Evolutionary conservation across 192 early-diverging fungal species (phyloP), one percentile per base, ranked within the genome.

Genomic region (Entomortierella parvispora): DNA sequence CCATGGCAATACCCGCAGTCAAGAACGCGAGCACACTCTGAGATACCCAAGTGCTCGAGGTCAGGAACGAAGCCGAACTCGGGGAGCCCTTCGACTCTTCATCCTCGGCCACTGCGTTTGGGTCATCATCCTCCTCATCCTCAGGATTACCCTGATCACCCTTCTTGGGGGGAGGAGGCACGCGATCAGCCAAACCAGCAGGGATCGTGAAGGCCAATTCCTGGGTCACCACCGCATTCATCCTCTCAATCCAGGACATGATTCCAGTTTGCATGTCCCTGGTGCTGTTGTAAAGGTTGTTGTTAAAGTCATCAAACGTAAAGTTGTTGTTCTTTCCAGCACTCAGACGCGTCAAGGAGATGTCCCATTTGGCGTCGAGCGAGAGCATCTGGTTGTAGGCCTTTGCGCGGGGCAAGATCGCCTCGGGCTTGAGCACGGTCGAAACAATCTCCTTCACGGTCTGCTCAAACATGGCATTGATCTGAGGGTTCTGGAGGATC

Each of bases 321-420:
- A 54, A 53, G 46, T 46, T 47, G 37, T 58, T 65, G 63, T 74
- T 49, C 15, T 37, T 65, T n/a, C 64, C 71, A 9, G 64, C 42
- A 26, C 58, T 61, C 40, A 33, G 29, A 18, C 70, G 62, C 2
- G 9, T 43, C 10, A 84, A 29, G 0, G 59, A 48, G 15, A 47
- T 31, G 17, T 84, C 83, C 76, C 80, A 84, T 22, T 62, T 31
- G 15, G 68, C 76, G 54, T 81, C 80, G 2, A 55, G 54, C 25
- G 58, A 42, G 4, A 81, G 58, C 75, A 81, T 79, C 26, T 71
- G 51, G 37, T 69, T 50, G 32, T 81, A 66, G 20, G 61, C 62
- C 20, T 79, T 52, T 32, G 80, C 68, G 44, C 80, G 79, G 20
- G 58, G 55, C 10, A 57, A 44, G 11, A 81, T 50, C 0, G 71